Percentiles rank a stretch among this genome's conserved stretches.
Evolutionary conservation across 2,329 filamentous ascomycete species (phyloP).

Genomic region (Rhynchosporium agropyri): DNA sequence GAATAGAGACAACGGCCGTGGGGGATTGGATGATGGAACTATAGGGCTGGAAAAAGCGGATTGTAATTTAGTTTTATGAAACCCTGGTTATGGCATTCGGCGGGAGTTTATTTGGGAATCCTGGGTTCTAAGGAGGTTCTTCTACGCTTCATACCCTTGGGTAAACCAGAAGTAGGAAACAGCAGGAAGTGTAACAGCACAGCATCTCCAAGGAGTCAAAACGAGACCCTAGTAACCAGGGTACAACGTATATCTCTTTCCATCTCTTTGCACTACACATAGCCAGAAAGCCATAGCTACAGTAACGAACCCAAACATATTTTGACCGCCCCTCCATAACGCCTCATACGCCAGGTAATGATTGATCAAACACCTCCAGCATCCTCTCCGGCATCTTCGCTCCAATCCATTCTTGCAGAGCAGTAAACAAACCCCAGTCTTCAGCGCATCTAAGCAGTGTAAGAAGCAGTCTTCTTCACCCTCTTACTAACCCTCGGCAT

Average conservation of each 20-base stretch:
- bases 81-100: neutral
- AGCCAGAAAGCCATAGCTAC: neutral
- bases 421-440: neutral
- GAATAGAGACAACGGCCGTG: neutral
- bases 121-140: too few species aligned
- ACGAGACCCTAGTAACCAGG: neutral
- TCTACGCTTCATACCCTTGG: neutral
- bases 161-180: neutral
- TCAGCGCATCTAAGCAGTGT: slow-evolving; percentile 20
- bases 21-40: slow-evolving; percentile 10
- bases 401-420: neutral
- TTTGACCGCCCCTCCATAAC: slow-evolving; percentile 3
- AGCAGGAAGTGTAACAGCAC: neutral
- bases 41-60: neutral
- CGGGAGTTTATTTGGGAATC: neutral
- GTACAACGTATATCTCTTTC: neutral
- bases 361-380: neutral
- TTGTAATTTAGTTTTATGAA: neutral
- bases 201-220: neutral
- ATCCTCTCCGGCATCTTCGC: neutral
- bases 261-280: slow-evolving; percentile 6
- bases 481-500: slow-evolving; percentile 38
- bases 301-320: neutral
- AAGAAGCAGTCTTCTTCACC: slow-evolving; percentile 36
- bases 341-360: slow-evolving; percentile 12